These are phyloP conservation scores for Eimeria maxima DNA, from an alignment of 169 alveolate genomes.

Conservation along the genomic window DNA sequence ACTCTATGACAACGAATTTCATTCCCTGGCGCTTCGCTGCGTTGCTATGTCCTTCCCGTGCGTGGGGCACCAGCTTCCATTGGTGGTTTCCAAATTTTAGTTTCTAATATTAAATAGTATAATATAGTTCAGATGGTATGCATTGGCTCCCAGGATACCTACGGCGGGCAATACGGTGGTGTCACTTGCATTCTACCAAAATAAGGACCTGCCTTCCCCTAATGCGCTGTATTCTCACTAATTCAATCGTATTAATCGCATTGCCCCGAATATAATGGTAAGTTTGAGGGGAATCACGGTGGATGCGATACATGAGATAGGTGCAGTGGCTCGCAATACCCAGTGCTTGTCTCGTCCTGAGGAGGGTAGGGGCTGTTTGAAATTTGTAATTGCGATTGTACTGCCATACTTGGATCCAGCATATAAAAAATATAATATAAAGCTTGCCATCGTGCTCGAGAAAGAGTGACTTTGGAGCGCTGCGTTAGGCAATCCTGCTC, in stretches of 20 bases:
- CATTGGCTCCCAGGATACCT: neutral
- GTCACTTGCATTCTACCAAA: neutral
- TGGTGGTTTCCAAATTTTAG: no score
- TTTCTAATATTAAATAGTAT: no score
- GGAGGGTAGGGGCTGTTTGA: neutral
- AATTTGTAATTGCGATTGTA: neutral
- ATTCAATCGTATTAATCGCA: neutral
- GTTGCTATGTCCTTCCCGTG: no score
- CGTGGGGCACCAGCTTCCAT: no score
- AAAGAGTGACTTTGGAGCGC: neutral
- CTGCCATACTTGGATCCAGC: neutral
- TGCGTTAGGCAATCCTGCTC: neutral
- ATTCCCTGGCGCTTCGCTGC: no score
- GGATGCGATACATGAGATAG: constrained; percentile 55
- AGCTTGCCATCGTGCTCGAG: neutral
- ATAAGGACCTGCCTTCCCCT: neutral
- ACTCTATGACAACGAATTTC: no score
- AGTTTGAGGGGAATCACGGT: neutral
- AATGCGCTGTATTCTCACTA: neutral
- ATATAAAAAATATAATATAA: neutral
- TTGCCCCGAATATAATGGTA: neutral
- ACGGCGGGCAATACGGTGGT: neutral
- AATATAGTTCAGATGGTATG: neutral
- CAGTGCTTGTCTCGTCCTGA: neutral
- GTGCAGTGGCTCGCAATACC: constrained; percentile 5